phyloP scores from a whole-genome alignment of 2,329 filamentous ascomycete genomes.

The Xylaria hypoxylon region DNA sequence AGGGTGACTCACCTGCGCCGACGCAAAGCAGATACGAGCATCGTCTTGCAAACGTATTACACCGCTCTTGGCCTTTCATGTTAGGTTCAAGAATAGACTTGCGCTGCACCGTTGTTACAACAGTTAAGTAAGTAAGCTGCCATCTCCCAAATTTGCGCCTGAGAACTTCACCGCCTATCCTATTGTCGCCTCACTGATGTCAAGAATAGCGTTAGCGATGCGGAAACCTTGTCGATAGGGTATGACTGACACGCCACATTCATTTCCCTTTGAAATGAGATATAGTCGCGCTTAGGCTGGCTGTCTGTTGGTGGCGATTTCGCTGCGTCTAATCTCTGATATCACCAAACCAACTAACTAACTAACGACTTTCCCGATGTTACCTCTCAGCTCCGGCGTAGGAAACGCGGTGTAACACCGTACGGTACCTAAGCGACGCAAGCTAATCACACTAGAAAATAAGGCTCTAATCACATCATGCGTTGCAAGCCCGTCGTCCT shows the following conservation, averaged over 20 bases:
- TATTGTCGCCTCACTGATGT: background rate
- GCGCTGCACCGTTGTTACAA: conserved; percentile 9
- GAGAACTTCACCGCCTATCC: background rate
- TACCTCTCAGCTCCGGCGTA: conserved; percentile 12
- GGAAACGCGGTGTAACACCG: background rate
- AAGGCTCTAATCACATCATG: conserved; percentile 4
- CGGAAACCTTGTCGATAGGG: background rate
- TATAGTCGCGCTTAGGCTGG: background rate
- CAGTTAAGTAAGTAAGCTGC: background rate
- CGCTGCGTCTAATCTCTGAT: conserved; percentile 18
- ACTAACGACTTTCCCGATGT: conserved; percentile 13
- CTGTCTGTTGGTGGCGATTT: conserved; percentile 26
- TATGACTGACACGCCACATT: background rate
- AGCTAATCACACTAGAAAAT: background rate
- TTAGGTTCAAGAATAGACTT: conserved; percentile 17
- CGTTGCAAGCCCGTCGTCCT: background rate
- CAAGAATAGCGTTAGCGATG: background rate
- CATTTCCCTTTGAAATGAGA: background rate
- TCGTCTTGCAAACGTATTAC: background rate
- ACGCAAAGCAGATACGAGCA: background rate
- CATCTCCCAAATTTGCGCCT: background rate
- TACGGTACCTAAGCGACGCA: background rate
- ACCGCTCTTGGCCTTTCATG: conserved; percentile 1
- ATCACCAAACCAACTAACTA: background rate
- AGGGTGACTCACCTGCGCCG: conserved; percentile 9